These are phyloP conservation scores for Conringia planisiliqua DNA, from an alignment of 345 rosid species.

Conservation along the genomic window DNA sequence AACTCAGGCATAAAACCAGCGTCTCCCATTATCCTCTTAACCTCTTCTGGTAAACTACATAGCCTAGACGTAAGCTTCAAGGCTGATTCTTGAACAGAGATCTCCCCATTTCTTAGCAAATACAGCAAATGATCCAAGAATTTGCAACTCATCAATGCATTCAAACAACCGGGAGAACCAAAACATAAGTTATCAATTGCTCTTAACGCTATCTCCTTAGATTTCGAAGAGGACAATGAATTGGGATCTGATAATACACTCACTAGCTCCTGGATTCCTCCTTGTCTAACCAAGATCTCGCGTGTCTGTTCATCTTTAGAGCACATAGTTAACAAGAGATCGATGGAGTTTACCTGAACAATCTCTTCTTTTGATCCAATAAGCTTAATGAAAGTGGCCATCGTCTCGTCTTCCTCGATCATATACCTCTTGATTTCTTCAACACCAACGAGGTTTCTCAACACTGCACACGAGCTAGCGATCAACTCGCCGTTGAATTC, in stretches of 20 bases:
- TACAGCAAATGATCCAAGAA: conserved; percentile 56
- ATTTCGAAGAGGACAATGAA: conserved; percentile 46
- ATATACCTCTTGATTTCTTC: conserved; percentile 85
- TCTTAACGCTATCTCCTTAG: conserved; percentile 59
- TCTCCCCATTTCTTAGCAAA: conserved; percentile 62
- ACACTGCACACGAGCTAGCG: conserved; percentile 58
- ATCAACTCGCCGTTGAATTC: conserved; percentile 47
- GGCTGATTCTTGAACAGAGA: conserved; percentile 70
- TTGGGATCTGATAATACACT: conserved; percentile 55
- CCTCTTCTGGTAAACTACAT: conserved; percentile 58
- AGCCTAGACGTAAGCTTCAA: conserved; percentile 65
- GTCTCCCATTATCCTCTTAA: conserved; percentile 67
- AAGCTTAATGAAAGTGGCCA: conserved; percentile 61
- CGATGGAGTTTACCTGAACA: conserved; percentile 70
- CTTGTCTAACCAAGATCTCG: conserved; percentile 53
- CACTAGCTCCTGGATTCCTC: conserved; percentile 60
- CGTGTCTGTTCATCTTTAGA: conserved; percentile 59
- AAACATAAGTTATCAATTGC: conserved; percentile 75
- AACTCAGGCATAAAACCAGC: conserved; percentile 81
- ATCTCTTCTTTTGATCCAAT: conserved; percentile 60
- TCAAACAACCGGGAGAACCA: conserved; percentile 42
- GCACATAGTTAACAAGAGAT: conserved; percentile 58
- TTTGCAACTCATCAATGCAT: conserved; percentile 44
- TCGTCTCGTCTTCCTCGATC: conserved; percentile 65
- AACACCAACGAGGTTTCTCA: conserved; percentile 73